Percentiles rank a stretch among this genome's conserved stretches.
phyloP scores from a whole-genome alignment of 495 filamentous ascomycete species.

The Tuber microsphaerosporum region DNA sequence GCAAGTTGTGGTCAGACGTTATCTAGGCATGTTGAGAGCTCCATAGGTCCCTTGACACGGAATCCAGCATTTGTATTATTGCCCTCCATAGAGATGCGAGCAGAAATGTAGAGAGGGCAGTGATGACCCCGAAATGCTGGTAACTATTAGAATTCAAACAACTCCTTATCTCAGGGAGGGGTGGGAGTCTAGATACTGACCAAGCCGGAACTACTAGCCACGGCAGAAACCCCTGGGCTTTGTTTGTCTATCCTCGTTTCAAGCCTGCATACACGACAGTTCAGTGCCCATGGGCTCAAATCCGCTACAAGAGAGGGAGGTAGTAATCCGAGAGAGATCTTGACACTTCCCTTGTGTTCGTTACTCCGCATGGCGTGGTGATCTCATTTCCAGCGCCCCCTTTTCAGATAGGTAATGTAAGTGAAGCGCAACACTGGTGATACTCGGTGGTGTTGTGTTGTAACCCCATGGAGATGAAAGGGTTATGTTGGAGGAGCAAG shows the following conservation, averaged over 20 bases:
- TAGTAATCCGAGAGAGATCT: not conserved
- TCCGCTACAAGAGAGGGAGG: not conserved
- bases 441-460: not conserved
- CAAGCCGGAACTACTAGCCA: not conserved
- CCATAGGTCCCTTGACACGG: not conserved
- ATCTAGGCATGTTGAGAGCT: not conserved
- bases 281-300: not conserved
- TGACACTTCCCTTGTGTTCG: not conserved
- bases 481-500: not conserved
- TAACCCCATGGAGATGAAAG: not conserved
- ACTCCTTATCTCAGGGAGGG: not conserved
- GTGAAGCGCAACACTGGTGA: not conserved
- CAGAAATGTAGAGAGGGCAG: not conserved
- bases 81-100: not conserved
- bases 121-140: not conserved
- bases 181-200: not conserved
- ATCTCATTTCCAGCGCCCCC: not conserved
- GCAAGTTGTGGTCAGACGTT: not conserved
- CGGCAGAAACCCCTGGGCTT: not conserved
- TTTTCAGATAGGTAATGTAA: not conserved
- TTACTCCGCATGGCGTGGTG: not conserved
- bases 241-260: not conserved
- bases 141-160: not conserved
- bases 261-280: not conserved
- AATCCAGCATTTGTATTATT: not conserved